These are phyloP conservation scores for Rhododendron molle DNA, from an alignment of 148 eudicot species.

Conservation along the genomic window DNA sequence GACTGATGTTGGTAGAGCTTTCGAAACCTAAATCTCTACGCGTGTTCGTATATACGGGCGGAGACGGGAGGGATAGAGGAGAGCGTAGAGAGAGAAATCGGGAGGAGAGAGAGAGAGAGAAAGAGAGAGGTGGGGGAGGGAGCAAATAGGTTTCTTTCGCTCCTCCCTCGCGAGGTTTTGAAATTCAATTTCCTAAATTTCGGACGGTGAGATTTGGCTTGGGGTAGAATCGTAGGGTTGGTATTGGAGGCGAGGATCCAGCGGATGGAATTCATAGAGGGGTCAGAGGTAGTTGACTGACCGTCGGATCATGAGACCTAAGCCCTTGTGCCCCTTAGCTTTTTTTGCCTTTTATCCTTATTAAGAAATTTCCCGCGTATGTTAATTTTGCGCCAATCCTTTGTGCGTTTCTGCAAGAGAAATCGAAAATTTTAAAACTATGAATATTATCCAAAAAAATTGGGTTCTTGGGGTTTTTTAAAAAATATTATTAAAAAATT, in stretches of 20 bases:
- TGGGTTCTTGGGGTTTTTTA: too few relatives aligned
- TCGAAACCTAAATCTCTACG: neutral
- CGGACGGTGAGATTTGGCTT: constrained; percentile 31
- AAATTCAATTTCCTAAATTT: constrained; percentile 44
- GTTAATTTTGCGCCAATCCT: too few relatives aligned
- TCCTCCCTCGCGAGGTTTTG: constrained; percentile 39
- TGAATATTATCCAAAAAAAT: too few relatives aligned
- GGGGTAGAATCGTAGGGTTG: constrained; percentile 26
- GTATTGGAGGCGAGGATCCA: constrained; percentile 5
- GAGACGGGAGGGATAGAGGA: neutral
- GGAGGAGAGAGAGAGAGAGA: neutral
- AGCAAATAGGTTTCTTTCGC: constrained; percentile 18
- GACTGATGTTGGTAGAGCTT: neutral
- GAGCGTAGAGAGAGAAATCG: constrained; percentile 12
- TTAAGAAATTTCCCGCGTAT: neutral
- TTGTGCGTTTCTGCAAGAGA: too few relatives aligned
- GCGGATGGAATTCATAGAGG: constrained; percentile 37
- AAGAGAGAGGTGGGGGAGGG: neutral
- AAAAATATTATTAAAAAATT: too few relatives aligned
- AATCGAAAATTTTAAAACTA: too few relatives aligned
- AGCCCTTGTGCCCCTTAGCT: neutral
- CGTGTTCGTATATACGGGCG: neutral
- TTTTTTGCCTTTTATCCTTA: neutral
- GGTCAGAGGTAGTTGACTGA: neutral
- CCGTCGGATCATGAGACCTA: constrained; percentile 22